Evolutionary conservation across 352 stramenopile genomes (phyloP).

Genomic region (Phytophthora idaei): DNA sequence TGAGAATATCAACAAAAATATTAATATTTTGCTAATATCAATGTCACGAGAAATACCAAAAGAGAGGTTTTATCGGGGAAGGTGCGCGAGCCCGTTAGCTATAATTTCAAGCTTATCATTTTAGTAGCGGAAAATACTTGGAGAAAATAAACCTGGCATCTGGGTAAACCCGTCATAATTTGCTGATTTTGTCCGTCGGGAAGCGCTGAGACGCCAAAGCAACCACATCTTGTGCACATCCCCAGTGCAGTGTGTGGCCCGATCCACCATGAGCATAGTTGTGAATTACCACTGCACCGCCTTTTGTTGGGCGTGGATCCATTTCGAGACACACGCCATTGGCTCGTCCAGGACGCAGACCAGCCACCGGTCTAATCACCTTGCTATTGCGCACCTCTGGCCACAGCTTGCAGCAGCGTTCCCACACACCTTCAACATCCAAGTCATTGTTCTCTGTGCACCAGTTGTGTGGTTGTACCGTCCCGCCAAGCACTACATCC

Average conservation of each 20-base stretch:
- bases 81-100: too few relatives aligned
- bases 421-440: constrained; percentile 57
- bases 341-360: constrained; percentile 48
- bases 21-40: too few relatives aligned
- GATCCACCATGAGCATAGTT: constrained; percentile 76
- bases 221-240: constrained; percentile 63
- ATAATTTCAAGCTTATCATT: too few relatives aligned
- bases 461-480: constrained; percentile 69
- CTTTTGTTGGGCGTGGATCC: constrained; percentile 35
- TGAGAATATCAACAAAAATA: too few relatives aligned
- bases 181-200: neutral
- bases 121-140: too few relatives aligned
- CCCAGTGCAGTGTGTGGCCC: constrained; percentile 76
- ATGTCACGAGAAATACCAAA: too few relatives aligned
- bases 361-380: constrained; percentile 46
- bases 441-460: constrained; percentile 39
- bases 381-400: constrained; percentile 51
- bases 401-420: constrained; percentile 48
- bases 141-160: too few relatives aligned
- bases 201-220: constrained; percentile 36
- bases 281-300: constrained; percentile 62
- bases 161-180: constrained; percentile 6
- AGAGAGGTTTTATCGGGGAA: too few relatives aligned
- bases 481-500: constrained; percentile 71
- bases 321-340: constrained; percentile 55